Conservation (phyloP, 192 early-diverging fungal genomes). For the Coemansia sp. region DNA sequence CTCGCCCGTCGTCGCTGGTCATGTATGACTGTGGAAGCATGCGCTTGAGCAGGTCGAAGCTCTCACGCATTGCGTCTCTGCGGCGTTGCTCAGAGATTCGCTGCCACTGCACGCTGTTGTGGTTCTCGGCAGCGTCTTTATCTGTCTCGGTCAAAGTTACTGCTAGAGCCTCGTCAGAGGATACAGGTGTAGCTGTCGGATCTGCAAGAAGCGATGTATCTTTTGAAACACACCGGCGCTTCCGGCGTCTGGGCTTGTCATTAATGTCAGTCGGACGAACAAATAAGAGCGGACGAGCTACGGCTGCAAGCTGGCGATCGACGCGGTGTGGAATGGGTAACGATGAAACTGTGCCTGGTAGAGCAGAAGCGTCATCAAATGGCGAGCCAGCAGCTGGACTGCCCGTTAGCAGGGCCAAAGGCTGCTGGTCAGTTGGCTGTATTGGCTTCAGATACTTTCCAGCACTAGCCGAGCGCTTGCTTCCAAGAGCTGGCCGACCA, state of each 20-base stretch:
- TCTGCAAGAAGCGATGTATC: not conserved
- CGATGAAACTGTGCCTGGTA: slow-evolving; percentile 7
- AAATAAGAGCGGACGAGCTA: slow-evolving; percentile 43
- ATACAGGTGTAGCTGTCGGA: too few relatives aligned
- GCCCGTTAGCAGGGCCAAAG: too few relatives aligned
- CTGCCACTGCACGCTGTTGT: slow-evolving; percentile 46
- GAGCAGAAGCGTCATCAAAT: not conserved
- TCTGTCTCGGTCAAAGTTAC: not conserved
- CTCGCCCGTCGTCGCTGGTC: slow-evolving; percentile 51
- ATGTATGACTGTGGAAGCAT: slow-evolving; percentile 52
- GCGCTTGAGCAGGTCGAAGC: slow-evolving; percentile 53
- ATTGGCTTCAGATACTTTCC: not conserved
- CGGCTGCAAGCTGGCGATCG: slow-evolving; percentile 45
- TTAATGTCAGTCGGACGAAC: slow-evolving; percentile 38
- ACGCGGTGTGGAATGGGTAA: slow-evolving; percentile 39
- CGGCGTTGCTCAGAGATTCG: slow-evolving; percentile 51
- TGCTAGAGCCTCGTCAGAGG: too few relatives aligned
- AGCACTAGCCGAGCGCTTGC: slow-evolving; percentile 2
- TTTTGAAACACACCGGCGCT: slow-evolving; percentile 38
- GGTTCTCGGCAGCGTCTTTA: slow-evolving; percentile 2
- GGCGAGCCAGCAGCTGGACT: not conserved
- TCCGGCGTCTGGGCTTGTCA: slow-evolving; percentile 32
- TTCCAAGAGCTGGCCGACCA: slow-evolving; percentile 1
- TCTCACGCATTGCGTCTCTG: slow-evolving; percentile 52
- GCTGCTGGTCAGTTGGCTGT: not conserved